phyloP scores from a whole-genome alignment of 164 flowering plant genomes.

The Malania oleifera region DNA sequence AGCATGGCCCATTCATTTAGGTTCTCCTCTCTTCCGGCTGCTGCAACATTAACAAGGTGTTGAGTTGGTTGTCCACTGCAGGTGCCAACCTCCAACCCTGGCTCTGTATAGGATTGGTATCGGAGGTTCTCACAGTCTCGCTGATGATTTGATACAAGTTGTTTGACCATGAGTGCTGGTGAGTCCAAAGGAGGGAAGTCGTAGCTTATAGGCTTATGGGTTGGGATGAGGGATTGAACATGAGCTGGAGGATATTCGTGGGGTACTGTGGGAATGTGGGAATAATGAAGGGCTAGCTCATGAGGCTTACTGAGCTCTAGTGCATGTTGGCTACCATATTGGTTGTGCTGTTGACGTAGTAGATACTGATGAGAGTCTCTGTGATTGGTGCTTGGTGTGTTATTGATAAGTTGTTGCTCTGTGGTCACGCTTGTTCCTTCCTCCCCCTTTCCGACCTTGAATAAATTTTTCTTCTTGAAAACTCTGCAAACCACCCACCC shows the following conservation, averaged over 20 bases:
- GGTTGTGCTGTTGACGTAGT: slow-evolving; percentile 14
- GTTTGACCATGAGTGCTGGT: slow-evolving; percentile 39
- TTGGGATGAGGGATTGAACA: slow-evolving; percentile 28
- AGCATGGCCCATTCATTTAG: slow-evolving; percentile 67
- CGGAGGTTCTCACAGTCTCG: slow-evolving; percentile 40
- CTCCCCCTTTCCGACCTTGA: slow-evolving; percentile 54
- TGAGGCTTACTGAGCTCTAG: slow-evolving; percentile 41
- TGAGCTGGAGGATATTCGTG: no score
- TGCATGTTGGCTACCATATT: slow-evolving; percentile 7
- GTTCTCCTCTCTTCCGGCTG: slow-evolving; percentile 16
- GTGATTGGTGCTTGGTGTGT: slow-evolving; percentile 18
- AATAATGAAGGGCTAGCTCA: slow-evolving; percentile 26
- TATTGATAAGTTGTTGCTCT: slow-evolving; percentile 21
- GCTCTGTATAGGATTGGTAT: slow-evolving; percentile 34
- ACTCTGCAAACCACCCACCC: slow-evolving; percentile 97
- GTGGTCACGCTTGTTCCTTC: slow-evolving; percentile 26
- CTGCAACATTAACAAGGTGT: slow-evolving; percentile 13
- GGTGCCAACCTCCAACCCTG: slow-evolving; percentile 34
- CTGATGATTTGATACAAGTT: slow-evolving; percentile 39
- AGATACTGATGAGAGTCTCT: slow-evolving; percentile 22
- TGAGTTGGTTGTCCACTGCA: slow-evolving; percentile 34
- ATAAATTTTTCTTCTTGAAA: slow-evolving; percentile 84
- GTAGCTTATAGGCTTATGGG: slow-evolving; percentile 24
- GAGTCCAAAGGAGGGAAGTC: slow-evolving; percentile 25
- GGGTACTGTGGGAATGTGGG: no score